Base-by-base conservation (phyloP, 164 flowering plant species). In the Vitis cinerea region DNA sequence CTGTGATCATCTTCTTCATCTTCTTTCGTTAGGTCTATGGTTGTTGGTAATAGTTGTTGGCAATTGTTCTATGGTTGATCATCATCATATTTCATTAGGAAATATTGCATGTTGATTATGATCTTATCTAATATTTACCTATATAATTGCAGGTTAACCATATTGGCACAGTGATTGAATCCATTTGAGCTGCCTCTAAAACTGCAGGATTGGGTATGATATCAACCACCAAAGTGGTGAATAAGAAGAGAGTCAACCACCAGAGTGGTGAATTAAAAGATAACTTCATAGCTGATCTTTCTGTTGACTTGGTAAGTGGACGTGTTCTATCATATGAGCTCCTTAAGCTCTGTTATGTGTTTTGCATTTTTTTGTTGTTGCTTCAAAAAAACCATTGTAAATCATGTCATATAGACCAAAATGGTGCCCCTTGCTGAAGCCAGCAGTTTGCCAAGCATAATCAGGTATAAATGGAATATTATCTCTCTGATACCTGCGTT, bases 141-240 rank as follows among this genome's bases (percentile, higher is more conserved):
- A 27, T 13, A 50, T 55, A 62, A 30, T 74, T 81, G 72, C 89
- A 95, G 99, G 98, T 93, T 70, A 93, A 95, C 83, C 99, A 95
- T 79, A 93, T 95, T 71, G 99, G 98, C 14, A 77, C 96, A 5
- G 92, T 95, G 60, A 95, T 92, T 30, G 97, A 93, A 82, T 90
- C 96, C 65, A 91, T 95, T 72, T 90, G 78, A 77, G 99, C 97
- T 19, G 97, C 92, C 78, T 90, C 98, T 1, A 93, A 95, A 77
- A 90, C 92, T 71, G 98, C 97, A 10, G 98, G 98, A 30, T 95
- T 97, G 98, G 97, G 99, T 65, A 96, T 95, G 55, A 92, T 95
- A 98, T 23, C 27, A 23, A 23, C 27, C 27, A 23, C 27, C 27
- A 23, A 23, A 23, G 27, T 23, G 27, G 27, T 23, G 27, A 23